Conservation (phyloP, 345 rosid species). For the Eucalyptus viminalis region DNA sequence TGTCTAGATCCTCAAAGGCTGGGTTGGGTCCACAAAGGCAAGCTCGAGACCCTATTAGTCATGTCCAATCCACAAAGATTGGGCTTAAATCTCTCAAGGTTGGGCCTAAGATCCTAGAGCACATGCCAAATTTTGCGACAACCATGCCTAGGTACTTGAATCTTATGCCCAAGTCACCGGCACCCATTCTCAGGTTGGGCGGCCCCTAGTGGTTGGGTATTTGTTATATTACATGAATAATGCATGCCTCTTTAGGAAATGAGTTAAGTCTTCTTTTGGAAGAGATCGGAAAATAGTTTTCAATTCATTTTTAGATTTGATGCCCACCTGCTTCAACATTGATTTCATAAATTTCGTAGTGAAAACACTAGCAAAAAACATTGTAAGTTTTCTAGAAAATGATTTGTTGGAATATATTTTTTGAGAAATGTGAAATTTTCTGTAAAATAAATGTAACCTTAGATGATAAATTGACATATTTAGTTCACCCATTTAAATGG, state of each 20-base stretch:
- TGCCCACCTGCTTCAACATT: too few relatives aligned
- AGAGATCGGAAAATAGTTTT: rapidly evolving
- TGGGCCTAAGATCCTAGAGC: too few relatives aligned
- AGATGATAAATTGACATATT: background rate
- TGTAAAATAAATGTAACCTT: background rate
- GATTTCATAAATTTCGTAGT: too few relatives aligned
- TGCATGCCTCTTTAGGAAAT: background rate
- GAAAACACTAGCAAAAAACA: background rate
- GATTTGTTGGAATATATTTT: background rate
- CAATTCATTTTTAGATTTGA: background rate
- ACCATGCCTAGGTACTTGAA: background rate
- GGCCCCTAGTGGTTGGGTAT: background rate
- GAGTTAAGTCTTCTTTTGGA: background rate
- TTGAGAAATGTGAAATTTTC: background rate
- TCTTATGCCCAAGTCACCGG: background rate
- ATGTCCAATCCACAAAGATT: too few relatives aligned
- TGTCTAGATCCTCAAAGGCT: background rate
- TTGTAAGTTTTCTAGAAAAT: background rate
- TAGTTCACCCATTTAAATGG: background rate
- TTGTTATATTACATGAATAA: background rate
- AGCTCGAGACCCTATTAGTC: rapidly evolving
- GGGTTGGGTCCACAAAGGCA: background rate
- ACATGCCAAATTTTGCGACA: background rate
- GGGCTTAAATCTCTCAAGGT: too few relatives aligned
- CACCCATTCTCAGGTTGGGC: background rate